Evolutionary conservation across 148 eudicot genomes (phyloP), one percentile per base, ranked within the genome.

Genomic region (Vaccinium vitisidaea): DNA sequence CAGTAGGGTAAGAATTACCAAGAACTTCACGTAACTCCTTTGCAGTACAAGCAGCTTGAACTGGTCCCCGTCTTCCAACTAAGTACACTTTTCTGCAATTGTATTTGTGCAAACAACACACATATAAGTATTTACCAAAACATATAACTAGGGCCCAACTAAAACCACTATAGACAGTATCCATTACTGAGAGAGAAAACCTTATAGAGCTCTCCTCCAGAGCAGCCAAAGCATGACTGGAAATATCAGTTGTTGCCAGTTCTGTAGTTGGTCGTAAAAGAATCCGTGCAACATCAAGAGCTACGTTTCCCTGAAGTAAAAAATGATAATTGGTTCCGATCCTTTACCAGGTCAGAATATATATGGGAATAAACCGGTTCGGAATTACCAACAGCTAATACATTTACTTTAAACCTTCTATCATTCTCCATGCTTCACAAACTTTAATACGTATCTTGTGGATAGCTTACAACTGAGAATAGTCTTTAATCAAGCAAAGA

Each of bases 11-110:
- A 59, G 54, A 80, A 58, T 76, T 90, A 95, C 99, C 98, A 73
- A 97, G 93, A 88, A 97, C 84, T 90, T 97, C 99, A 81, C 99
- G 97, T 13, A 97, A 89, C 87, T 95, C 99, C 90, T 97, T 97
- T 76, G 99, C 98, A 2, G 99, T 97, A 89, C 98, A 97, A 86
- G 99, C 98, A 84, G 98, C 99, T 86, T 97, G 98, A 54, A 90
- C 98, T 80, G 99, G 98, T 86, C 99, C 99, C 87, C 99, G 99
- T 86, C 99, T 92, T 88, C 99, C 99, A 84, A 97, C 98, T 89
- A 97, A 82, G 85, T 92, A 94, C 27, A 97, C 96, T 88, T 93
- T 97, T 84, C 99, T 95, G 93, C 82, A 88, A 81, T 78, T 19
- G 56, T 27, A 88, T 56, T 70, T 75, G 75, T 80, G 15, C 69